Percentiles rank a stretch among this genome's conserved stretches.
Conservation (phyloP, 495 filamentous ascomycete genomes). For the Cetradonia linearis region DNA sequence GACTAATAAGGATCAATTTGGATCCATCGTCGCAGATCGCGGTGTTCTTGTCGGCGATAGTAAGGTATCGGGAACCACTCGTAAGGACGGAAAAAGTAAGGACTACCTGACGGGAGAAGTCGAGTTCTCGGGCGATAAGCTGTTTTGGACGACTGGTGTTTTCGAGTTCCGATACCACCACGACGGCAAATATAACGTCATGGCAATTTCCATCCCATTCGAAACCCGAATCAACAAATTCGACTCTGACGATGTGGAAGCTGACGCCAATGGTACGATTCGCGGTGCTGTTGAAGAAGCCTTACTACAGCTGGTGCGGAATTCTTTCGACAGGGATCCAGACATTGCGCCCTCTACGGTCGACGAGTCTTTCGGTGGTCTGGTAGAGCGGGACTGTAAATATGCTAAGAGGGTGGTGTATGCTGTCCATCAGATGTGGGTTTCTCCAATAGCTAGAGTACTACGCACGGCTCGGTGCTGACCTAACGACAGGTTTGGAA, state of each 20-base stretch:
- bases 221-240: conserved; percentile 75
- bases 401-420: conserved; percentile 84
- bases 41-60: conserved; percentile 67
- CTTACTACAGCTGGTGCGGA: conserved; percentile 70
- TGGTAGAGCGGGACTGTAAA: conserved; percentile 77
- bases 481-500: conserved; percentile 55
- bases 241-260: conserved; percentile 50
- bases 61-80: conserved; percentile 34
- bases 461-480: neutral
- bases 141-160: conserved; percentile 91
- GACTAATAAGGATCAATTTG: conserved; percentile 63
- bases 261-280: conserved; percentile 40
- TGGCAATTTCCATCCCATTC: conserved; percentile 90
- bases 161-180: conserved; percentile 98
- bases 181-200: conserved; percentile 84
- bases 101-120: conserved; percentile 65
- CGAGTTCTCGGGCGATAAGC: conserved; percentile 82
- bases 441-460: neutral
- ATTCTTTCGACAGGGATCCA: conserved; percentile 86
- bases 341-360: conserved; percentile 77
- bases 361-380: conserved; percentile 70
- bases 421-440: conserved; percentile 83
- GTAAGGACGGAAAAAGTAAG: conserved; percentile 38
- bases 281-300: conserved; percentile 59
- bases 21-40: conserved; percentile 62